Base-by-base conservation (phyloP, 768 basidiomycete species). In the Rhodotorula babjevae region DNA sequence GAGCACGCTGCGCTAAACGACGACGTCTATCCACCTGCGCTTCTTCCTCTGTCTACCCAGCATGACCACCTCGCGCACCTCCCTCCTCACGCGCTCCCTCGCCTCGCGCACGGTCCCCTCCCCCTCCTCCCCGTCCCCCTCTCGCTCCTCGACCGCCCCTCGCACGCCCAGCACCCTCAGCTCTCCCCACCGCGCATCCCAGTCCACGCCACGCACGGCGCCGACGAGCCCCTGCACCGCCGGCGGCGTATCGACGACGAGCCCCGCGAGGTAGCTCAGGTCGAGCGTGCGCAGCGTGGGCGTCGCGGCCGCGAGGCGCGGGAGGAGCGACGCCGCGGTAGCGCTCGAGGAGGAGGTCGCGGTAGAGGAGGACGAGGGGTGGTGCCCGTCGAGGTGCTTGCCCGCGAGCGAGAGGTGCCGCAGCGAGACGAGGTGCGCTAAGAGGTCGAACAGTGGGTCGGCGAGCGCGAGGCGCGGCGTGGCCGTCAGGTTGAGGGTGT, bases 1-100 rank as follows among this genome's bases (percentile, higher is more conserved):
- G n/a, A n/a, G n/a, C n/a, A n/a, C n/a, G n/a, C n/a, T n/a, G n/a
- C n/a, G n/a, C 31, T 65, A 66, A 4, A 66, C n/a, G 7, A 73
- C 23, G 36, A 73, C 36, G 5, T 73, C 67, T 7, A 73, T 56
- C 67, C 67, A 73, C 36, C 67, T 19, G 25, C 67, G 52, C 53
- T 65, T 68, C 58, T 47, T 47, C 36, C 36, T 36, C 52, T 59
- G 44, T 19, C 47, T 56, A 25, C 63, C 40, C 16, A 33, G 33
- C 12, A 25, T 33, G n/a, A 73, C 57, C 3, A 40, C 5, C 18
- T 36, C 36, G 36, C 36, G 36, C 36, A 36, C 36, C 36, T 36
- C 36, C 36, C 36, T 36, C 36, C 36, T 36, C 36, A 36, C 36
- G 36, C 36, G 36, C 36, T 44, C 33, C 56, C 63, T 40, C 0